These are phyloP conservation scores for Lactarius sanguifluus DNA, from an alignment of 768 basidiomycete species.

Conservation along the genomic window DNA sequence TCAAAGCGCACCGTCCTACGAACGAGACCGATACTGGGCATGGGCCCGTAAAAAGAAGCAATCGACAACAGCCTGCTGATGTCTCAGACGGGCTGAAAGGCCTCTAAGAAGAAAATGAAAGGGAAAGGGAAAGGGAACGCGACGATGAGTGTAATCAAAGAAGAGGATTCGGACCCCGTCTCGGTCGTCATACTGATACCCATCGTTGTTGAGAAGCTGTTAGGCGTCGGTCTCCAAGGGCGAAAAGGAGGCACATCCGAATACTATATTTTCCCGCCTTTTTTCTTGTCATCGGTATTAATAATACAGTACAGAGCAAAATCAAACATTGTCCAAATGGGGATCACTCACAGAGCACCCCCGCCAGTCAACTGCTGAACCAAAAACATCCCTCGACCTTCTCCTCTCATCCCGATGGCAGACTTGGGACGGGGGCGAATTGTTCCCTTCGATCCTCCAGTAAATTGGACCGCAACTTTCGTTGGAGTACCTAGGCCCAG, in stretches of 20 bases:
- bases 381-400: slow-evolving; percentile 72
- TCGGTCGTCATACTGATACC: slow-evolving; percentile 19
- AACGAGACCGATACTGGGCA: slow-evolving; percentile 3
- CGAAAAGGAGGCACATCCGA: neutral
- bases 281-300: slow-evolving; percentile 4
- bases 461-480: slow-evolving; percentile 53
- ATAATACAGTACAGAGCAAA: slow-evolving; percentile 9
- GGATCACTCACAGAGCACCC: slow-evolving; percentile 9
- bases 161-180: neutral
- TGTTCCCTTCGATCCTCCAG: slow-evolving; percentile 35
- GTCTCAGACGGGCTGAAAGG: slow-evolving; percentile 17
- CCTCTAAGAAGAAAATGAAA: slow-evolving; percentile 1
- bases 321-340: neutral
- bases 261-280: neutral
- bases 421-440: slow-evolving; percentile 67
- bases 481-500: slow-evolving; percentile 65
- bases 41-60: slow-evolving; percentile 14
- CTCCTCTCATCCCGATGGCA: slow-evolving; percentile 73
- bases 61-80: slow-evolving; percentile 21
- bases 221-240: slow-evolving; percentile 13
- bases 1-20: neutral
- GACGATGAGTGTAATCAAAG: neutral
- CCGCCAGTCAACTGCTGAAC: slow-evolving; percentile 78
- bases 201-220: neutral
- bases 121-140: neutral